Evolutionary conservation across 169 alveolate species (phyloP), one percentile per base, ranked within the genome.

Genomic region (Amoebophrya sp.): DNA sequence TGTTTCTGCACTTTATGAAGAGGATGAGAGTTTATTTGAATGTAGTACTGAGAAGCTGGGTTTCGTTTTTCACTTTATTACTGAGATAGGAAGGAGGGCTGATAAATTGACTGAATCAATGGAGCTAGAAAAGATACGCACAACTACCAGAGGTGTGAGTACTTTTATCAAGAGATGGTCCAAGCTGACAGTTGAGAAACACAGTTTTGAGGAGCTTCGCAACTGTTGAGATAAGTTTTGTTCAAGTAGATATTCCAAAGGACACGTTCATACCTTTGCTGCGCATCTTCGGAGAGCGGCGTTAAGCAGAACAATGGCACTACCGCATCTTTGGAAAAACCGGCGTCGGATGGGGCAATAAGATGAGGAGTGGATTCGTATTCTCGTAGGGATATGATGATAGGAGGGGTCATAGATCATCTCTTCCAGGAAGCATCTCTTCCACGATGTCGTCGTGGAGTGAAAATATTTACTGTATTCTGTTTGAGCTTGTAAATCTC

Each of bases 1-100:
- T 97, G 33, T 65, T 65, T 36, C 38, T 65, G 38, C 90, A 93
- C 40, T 41, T 65, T 2, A n/a, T 65, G 34, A n/a, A 36, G 39
- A 65, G 23, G 39, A 10, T 65, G 36, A 36, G 89, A 36, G n/a
- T n/a, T n/a, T n/a, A n/a, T n/a, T n/a, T n/a, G n/a, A n/a, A n/a
- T n/a, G n/a, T n/a, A n/a, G n/a, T n/a, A n/a, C n/a, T n/a, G n/a
- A n/a, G n/a, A n/a, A n/a, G n/a, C n/a, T n/a, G n/a, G n/a, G n/a
- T n/a, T n/a, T n/a, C n/a, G n/a, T n/a, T n/a, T n/a, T n/a, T n/a
- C n/a, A n/a, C n/a, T n/a, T n/a, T n/a, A n/a, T n/a, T n/a, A n/a
- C n/a, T n/a, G n/a, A n/a, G n/a, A 47, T 18, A 47, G 65, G 65
- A 18, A 47, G 18, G 18, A 47, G 65, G 6, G 65, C 18, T 47